Percentiles rank a stretch among this genome's conserved stretches.
Evolutionary conservation across 2,329 filamentous ascomycete species (phyloP).

Genomic region (Talaromyces funiculosus): DNA sequence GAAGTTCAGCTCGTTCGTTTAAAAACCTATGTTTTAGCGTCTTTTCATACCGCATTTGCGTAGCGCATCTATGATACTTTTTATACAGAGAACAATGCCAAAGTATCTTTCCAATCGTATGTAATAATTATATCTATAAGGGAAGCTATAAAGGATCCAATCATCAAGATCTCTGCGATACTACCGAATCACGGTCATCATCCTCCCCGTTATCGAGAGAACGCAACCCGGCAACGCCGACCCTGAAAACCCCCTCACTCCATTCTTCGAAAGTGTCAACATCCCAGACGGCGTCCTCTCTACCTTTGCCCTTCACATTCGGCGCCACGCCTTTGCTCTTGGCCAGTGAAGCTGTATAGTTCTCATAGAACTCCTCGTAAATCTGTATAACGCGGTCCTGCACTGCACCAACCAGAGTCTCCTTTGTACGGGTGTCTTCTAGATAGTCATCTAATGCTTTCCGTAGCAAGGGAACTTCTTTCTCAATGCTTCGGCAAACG

Average conservation of each 20-base stretch:
- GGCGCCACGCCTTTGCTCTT: conserved; percentile 30
- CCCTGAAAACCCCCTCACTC: conserved; percentile 55
- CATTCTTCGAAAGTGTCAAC: conserved; percentile 60
- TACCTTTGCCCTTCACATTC: conserved; percentile 53
- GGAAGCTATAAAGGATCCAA: neutral
- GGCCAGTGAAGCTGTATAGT: conserved; percentile 37
- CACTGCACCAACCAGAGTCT: conserved; percentile 61
- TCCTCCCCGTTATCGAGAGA: conserved; percentile 27
- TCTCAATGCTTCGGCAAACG: conserved; percentile 52
- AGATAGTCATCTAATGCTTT: conserved; percentile 57
- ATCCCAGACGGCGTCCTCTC: conserved; percentile 60
- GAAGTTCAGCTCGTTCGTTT: neutral
- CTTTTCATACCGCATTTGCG: neutral
- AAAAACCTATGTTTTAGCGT: neutral
- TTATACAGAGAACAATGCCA: neutral
- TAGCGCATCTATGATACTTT: neutral
- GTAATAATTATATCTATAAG: neutral
- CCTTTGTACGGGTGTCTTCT: conserved; percentile 58
- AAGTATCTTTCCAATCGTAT: neutral
- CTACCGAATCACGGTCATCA: conserved; percentile 12
- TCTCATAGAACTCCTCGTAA: conserved; percentile 61
- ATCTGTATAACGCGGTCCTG: conserved; percentile 57
- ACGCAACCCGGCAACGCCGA: conserved; percentile 40
- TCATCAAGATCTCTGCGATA: neutral
- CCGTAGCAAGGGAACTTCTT: conserved; percentile 53